Base-by-base conservation (phyloP, 73 alveolate species). In the Paramecium primaurelia region DNA sequence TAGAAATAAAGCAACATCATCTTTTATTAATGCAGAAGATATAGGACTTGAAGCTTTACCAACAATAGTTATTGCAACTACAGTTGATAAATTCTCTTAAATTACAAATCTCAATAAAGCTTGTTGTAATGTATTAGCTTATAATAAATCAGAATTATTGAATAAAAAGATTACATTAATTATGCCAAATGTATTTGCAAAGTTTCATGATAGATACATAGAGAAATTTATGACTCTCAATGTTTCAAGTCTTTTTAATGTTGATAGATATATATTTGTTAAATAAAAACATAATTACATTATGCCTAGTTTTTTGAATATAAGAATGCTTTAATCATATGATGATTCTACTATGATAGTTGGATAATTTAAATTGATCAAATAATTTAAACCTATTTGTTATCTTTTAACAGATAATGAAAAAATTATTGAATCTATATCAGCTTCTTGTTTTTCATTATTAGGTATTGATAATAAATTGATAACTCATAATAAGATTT, bases 111-210 rank as follows among this genome's bases (percentile, higher is more conserved):
- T 87, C 42, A 87, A 87, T 87, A 36, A 37, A 37, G 86, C 93
- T 22, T 73, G 88, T 87, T 87, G 88, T 64, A 87, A 87, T 69
- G 38, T 87, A 1, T 87, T 87, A 40, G 86, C 87, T 42, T 87
- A 68, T 36, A 47, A 87, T 58, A 87, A 87, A 26, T 37, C 87
- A 0, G 93, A 87, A 87, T 51, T 87, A 32, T 36, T 87, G 9
- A 87, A 87, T 64, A 87, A 80, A 40, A 87, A 87, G 71, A 40
- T 87, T 20, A 87, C 71, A 18, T 11, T 68, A 7, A 36, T 87
- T 3, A 87, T 87, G 93, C 93, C 93, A 59, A 87, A 38, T 51
- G 18, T 87, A 0, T 77, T 36, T 64, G 36, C 93, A 2, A 87
- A 68, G 30, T 87, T 64, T 64, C 93, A 87, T 40, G 93, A 87